Conservation (phyloP, 2,329 filamentous ascomycete genomes). For the Ceratocystis harringtonii region DNA sequence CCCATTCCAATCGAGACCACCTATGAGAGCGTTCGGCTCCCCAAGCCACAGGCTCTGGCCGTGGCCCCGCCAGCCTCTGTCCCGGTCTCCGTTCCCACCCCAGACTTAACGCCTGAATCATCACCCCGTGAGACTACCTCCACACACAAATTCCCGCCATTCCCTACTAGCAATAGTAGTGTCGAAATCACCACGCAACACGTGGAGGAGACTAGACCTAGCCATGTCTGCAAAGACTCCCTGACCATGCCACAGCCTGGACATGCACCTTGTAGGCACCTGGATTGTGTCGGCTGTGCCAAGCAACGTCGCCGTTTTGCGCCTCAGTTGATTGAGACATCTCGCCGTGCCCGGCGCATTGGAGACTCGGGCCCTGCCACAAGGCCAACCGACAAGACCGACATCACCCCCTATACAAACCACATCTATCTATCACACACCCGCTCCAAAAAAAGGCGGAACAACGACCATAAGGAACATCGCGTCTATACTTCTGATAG, state of each 20-base stretch:
- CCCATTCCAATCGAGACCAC: conserved; percentile 61
- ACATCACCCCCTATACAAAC: conserved; percentile 50
- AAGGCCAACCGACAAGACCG: conserved; percentile 53
- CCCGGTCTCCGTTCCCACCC: conserved; percentile 33
- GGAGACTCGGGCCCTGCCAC: conserved; percentile 49
- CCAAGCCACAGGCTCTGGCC: conserved; percentile 8
- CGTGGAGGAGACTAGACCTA: conserved; percentile 2
- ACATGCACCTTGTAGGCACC: background rate
- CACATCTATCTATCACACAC: conserved; percentile 37
- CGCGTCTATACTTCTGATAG: conserved; percentile 9
- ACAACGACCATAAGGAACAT: conserved; percentile 11
- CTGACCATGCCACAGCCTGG: background rate
- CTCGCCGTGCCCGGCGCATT: conserved; percentile 52
- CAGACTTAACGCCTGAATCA: conserved; percentile 41
- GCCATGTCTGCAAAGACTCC: background rate
- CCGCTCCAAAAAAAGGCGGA: conserved; percentile 10
- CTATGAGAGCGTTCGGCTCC: conserved; percentile 40
- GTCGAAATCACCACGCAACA: conserved; percentile 5
- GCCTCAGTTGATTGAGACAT: conserved; percentile 70
- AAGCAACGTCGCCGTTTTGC: conserved; percentile 40
- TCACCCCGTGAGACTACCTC: conserved; percentile 28
- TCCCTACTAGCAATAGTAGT: background rate
- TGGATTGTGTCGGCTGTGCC: background rate
- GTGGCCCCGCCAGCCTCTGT: background rate
- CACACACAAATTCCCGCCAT: background rate